These are phyloP conservation scores for Coemansia sp. DNA, from an alignment of 192 early-diverging fungal genomes.

Conservation along the genomic window DNA sequence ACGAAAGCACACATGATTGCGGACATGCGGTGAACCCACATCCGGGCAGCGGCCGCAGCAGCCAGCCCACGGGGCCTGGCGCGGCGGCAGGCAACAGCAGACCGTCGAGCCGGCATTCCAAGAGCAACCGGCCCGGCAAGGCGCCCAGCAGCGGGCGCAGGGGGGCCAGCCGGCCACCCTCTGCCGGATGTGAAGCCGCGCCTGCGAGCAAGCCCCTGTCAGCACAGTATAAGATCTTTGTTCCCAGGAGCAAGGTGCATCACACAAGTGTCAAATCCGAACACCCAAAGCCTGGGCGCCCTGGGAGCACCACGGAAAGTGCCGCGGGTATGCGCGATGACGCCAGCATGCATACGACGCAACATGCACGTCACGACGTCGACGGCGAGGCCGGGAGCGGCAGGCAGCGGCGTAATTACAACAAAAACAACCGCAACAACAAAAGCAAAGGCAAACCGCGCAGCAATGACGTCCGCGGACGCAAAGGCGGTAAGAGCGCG, in stretches of 20 bases:
- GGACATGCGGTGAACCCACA: not conserved
- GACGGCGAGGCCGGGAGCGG: not conserved
- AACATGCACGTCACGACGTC: not conserved
- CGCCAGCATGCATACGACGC: not conserved
- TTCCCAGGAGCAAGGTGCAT: too few relatives aligned
- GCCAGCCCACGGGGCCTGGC: not conserved
- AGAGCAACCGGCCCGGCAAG: not conserved
- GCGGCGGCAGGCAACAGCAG: not conserved
- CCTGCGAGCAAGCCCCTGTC: too few relatives aligned
- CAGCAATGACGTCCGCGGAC: conserved; percentile 3
- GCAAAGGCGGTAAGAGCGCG: conserved; percentile 13
- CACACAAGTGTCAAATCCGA: too few relatives aligned
- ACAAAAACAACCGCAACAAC: conserved; percentile 4
- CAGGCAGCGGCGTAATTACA: not conserved
- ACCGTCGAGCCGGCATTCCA: not conserved
- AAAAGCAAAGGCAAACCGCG: not conserved
- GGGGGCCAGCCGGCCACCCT: not conserved
- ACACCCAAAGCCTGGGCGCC: too few relatives aligned
- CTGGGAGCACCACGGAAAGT: too few relatives aligned
- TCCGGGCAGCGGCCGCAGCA: conserved; percentile 7
- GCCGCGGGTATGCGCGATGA: conserved; percentile 3
- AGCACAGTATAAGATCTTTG: too few relatives aligned
- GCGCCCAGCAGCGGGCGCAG: not conserved
- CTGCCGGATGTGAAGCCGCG: too few relatives aligned
- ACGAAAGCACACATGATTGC: too few relatives aligned